Evolutionary conservation across 352 stramenopile species (phyloP).

Genomic region (Stephanocyclus meneghinianus): DNA sequence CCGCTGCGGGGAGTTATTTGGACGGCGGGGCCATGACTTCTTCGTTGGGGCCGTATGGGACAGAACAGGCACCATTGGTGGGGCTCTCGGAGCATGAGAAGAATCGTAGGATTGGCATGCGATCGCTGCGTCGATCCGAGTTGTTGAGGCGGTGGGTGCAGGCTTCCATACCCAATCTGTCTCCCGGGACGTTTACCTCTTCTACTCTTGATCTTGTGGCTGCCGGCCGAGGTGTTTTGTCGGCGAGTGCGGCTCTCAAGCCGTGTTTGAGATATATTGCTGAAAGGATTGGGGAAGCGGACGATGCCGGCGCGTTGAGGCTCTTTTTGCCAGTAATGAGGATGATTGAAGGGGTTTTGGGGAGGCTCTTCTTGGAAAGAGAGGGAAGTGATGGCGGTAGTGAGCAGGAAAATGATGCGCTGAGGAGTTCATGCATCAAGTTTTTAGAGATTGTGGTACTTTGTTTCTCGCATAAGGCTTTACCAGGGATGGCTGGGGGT

Average conservation of each 20-base stretch:
- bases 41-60: conserved; percentile 27
- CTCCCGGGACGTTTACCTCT: conserved; percentile 67
- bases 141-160: conserved; percentile 75
- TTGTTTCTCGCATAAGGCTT: conserved; percentile 72
- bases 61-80: conserved; percentile 21
- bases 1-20: conserved; percentile 66
- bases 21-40: conserved; percentile 25
- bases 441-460: conserved; percentile 83
- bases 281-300: conserved; percentile 67
- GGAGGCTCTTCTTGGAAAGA: conserved; percentile 51
- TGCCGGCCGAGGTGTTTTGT: conserved; percentile 67
- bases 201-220: conserved; percentile 51
- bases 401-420: conserved; percentile 47
- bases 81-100: conserved; percentile 22
- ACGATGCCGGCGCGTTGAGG: conserved; percentile 74
- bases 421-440: conserved; percentile 79
- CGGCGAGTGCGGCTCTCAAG: conserved; percentile 64
- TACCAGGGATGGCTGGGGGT: conserved; percentile 38
- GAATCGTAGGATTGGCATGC: conserved; percentile 45
- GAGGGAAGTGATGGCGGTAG: neutral
- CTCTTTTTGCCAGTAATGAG: conserved; percentile 77
- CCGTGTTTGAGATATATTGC: conserved; percentile 75
- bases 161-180: conserved; percentile 58
- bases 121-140: conserved; percentile 54
- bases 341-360: conserved; percentile 74